Percentiles rank a stretch among this genome's conserved stretches.
Conservation (phyloP, 1,139 yeast genomes). For the Tardiomyces digboiensis region DNA sequence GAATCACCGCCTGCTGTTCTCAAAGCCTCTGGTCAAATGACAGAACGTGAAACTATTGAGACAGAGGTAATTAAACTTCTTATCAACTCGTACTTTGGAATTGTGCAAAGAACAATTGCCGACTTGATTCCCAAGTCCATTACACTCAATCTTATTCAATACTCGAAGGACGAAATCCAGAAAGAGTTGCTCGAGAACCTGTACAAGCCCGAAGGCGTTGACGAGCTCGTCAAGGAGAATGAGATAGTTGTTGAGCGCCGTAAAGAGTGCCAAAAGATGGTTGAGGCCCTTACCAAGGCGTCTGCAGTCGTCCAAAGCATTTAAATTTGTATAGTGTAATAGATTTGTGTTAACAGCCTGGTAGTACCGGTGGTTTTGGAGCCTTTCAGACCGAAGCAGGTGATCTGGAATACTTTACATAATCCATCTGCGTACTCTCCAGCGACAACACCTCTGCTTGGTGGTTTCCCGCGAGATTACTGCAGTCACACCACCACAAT, state of each 20-base stretch:
- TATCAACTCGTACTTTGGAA: conserved; percentile 80
- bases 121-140: conserved; percentile 94
- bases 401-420: too few relatives aligned
- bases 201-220: conserved; percentile 72
- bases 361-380: too few relatives aligned
- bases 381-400: too few relatives aligned
- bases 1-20: conserved; percentile 95
- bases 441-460: too few relatives aligned
- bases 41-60: conserved; percentile 92
- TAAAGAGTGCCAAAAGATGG: conserved; percentile 92
- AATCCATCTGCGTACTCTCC: too few relatives aligned
- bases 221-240: conserved; percentile 80
- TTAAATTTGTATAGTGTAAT: neutral
- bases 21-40: conserved; percentile 90
- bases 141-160: conserved; percentile 70
- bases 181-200: conserved; percentile 82
- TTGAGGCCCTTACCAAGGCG: conserved; percentile 83
- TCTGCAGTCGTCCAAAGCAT: conserved; percentile 58
- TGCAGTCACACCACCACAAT: too few relatives aligned
- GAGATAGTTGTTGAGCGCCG: conserved; percentile 91
- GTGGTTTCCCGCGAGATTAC: too few relatives aligned
- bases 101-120: conserved; percentile 88
- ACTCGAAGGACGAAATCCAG: conserved; percentile 83
- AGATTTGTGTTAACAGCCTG: too few relatives aligned
- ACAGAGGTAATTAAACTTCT: conserved; percentile 93